phyloP scores from a whole-genome alignment of 2,329 filamentous ascomycete species.

The Fusarium verrucosum region DNA sequence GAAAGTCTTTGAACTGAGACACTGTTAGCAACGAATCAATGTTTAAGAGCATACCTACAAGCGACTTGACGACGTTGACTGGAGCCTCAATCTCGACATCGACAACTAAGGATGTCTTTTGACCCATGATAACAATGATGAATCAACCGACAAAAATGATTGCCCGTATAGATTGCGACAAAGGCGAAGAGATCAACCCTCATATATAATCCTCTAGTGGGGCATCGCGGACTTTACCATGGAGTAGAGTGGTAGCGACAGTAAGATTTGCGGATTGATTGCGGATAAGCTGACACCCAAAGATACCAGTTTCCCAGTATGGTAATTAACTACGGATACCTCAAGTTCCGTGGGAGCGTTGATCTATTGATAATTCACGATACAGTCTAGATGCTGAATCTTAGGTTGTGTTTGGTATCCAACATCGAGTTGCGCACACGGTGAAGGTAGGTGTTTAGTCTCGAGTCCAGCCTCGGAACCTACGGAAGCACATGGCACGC shows the following conservation, averaged over 20 bases:
- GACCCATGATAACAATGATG: neutral
- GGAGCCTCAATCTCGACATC: conserved; percentile 16
- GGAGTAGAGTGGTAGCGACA: neutral
- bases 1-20: neutral
- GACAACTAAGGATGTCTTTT: neutral
- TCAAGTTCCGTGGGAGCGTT: too few species aligned
- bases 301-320: neutral
- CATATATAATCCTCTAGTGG: neutral
- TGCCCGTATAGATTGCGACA: neutral
- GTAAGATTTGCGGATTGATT: neutral
- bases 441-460: too few species aligned
- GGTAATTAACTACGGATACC: neutral
- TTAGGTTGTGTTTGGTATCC: too few species aligned
- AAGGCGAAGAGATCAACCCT: accelerated
- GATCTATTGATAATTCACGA: too few species aligned
- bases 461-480: too few species aligned
- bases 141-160: neutral
- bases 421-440: too few species aligned
- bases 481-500: neutral
- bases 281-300: neutral
- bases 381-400: neutral
- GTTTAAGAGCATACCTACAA: neutral
- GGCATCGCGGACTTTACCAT: neutral
- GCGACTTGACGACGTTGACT: neutral
- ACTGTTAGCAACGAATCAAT: neutral